These are phyloP conservation scores for Asclepias syriaca DNA, from an alignment of 257 asterid genomes.

Conservation along the genomic window DNA sequence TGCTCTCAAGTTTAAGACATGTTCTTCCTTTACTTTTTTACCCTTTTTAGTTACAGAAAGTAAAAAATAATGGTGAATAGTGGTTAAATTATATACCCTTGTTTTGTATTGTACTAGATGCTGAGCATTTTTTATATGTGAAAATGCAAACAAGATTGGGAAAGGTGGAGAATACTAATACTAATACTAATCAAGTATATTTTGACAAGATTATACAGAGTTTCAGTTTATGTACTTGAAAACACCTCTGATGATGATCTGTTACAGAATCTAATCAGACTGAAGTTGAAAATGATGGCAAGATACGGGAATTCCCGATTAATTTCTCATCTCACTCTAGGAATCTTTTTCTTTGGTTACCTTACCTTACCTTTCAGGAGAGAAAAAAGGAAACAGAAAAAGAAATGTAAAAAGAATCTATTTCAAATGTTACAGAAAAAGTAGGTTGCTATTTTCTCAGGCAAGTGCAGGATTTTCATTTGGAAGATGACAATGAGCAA, in stretches of 20 bases:
- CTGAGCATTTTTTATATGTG: background rate
- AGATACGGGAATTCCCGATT: background rate
- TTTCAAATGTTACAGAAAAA: constrained; percentile 25
- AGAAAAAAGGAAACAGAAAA: background rate
- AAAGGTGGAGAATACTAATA: background rate
- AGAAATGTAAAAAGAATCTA: background rate
- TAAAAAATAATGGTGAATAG: background rate
- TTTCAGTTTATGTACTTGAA: constrained; percentile 1
- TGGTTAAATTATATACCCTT: background rate
- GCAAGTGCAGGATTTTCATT: constrained; percentile 10
- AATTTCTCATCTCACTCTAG: background rate
- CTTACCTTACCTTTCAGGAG: background rate
- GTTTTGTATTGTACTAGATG: background rate
- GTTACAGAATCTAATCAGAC: constrained; percentile 1
- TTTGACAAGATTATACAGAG: background rate
- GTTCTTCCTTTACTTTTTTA: background rate
- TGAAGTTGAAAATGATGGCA: background rate
- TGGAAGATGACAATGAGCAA: constrained; percentile 24
- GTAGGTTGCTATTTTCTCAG: constrained; percentile 14
- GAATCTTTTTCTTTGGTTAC: background rate
- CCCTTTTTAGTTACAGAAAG: background rate
- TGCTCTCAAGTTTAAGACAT: background rate
- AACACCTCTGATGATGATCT: background rate
- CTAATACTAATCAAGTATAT: background rate
- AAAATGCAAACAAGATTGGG: background rate